A percentile compares a stretch with the other conserved stretches of the same genome.
These are phyloP conservation scores for Chlamydomonas eustigma DNA, from an alignment of 139 green algal species.

Conservation along the genomic window DNA sequence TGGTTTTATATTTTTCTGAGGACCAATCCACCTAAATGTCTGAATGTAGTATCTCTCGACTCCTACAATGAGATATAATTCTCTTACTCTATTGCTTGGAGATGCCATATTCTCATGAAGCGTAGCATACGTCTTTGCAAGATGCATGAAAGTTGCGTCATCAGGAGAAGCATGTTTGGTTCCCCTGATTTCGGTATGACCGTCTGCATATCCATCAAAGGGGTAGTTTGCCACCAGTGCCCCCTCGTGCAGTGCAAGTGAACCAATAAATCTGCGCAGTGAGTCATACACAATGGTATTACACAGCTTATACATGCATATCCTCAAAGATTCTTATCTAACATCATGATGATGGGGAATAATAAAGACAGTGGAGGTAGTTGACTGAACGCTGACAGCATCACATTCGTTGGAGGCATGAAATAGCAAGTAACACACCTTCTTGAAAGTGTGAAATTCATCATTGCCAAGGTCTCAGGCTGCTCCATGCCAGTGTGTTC, in stretches of 20 bases:
- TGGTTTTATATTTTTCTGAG: too few relatives aligned
- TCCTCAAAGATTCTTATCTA: background rate
- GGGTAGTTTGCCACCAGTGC: constrained; percentile 86
- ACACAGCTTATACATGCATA: background rate
- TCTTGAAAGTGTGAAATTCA: constrained; percentile 51
- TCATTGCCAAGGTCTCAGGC: constrained; percentile 69
- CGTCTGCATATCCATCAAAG: constrained; percentile 70
- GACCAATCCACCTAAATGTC: too few relatives aligned
- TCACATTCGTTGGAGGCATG: too few relatives aligned
- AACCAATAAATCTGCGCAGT: constrained; percentile 49
- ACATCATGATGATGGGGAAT: background rate
- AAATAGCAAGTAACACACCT: constrained; percentile 10
- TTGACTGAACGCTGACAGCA: too few relatives aligned
- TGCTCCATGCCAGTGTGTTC: constrained; percentile 48
- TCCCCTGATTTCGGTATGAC: background rate
- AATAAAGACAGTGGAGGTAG: too few relatives aligned
- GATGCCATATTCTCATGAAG: constrained; percentile 53
- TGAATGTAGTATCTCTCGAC: too few relatives aligned
- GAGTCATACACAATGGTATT: background rate
- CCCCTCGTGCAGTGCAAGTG: constrained; percentile 71
- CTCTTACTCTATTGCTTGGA: background rate
- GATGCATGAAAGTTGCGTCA: constrained; percentile 65
- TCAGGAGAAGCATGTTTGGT: constrained; percentile 68
- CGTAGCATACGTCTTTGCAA: constrained; percentile 70
- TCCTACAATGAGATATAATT: too few relatives aligned